Percentiles rank a stretch among this genome's conserved stretches.
These are phyloP conservation scores for Oryza brachyantha DNA, from an alignment of 176 grass and related monocot genomes.

Conservation along the genomic window DNA sequence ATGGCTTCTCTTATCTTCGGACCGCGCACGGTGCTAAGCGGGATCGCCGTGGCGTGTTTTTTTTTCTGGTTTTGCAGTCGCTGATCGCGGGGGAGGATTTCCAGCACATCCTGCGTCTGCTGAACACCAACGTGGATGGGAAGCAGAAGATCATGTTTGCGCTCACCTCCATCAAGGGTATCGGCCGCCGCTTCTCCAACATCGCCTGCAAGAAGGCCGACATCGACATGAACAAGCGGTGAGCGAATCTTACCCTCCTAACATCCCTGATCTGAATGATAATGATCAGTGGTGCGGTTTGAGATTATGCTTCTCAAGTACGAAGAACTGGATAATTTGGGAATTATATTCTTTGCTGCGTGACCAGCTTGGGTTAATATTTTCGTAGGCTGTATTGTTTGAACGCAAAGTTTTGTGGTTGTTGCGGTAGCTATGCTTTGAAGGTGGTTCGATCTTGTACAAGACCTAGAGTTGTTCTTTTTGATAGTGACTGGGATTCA, in stretches of 20 bases:
- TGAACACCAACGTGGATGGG: slow-evolving; percentile 93
- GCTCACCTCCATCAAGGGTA: slow-evolving; percentile 85
- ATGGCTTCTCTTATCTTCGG: background rate
- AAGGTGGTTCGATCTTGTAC: background rate
- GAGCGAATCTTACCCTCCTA: background rate
- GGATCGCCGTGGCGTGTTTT: too few relatives aligned
- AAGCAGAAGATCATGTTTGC: slow-evolving; percentile 99
- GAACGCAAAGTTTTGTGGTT: too few relatives aligned
- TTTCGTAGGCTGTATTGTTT: background rate
- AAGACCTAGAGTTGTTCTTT: background rate
- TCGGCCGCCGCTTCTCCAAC: slow-evolving; percentile 88
- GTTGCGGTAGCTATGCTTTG: too few relatives aligned
- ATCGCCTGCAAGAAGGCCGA: slow-evolving; percentile 96
- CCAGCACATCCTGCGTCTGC: slow-evolving; percentile 92
- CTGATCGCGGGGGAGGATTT: slow-evolving; percentile 86
- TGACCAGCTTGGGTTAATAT: background rate
- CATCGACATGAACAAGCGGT: slow-evolving; percentile 94
- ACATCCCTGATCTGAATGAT: background rate
- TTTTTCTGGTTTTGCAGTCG: slow-evolving; percentile 28
- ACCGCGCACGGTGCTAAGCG: background rate
- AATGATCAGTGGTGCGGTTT: background rate
- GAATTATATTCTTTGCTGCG: background rate
- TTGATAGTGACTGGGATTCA: too few relatives aligned
- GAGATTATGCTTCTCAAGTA: background rate
- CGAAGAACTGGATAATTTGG: background rate